Conservation (phyloP, 768 basidiomycete species). For the Suillus plorans region DNA sequence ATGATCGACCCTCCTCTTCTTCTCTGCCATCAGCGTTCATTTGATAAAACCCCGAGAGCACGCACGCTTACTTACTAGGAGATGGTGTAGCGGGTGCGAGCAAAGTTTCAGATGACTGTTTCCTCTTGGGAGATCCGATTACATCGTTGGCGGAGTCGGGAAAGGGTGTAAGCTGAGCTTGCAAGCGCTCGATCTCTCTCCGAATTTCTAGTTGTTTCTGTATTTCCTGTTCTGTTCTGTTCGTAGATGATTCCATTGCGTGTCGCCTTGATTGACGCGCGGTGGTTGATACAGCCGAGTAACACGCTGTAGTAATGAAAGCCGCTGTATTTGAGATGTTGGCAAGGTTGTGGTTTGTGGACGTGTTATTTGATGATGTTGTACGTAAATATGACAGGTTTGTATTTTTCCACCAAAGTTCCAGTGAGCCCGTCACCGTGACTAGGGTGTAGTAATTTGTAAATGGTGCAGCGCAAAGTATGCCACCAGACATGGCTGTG, state of each 20-base stretch:
- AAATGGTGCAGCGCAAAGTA: not conserved
- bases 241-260: slow-evolving; percentile 56
- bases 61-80: slow-evolving; percentile 50
- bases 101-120: slow-evolving; percentile 37
- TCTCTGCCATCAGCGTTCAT: slow-evolving; percentile 16
- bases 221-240: slow-evolving; percentile 37
- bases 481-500: not conserved
- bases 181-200: slow-evolving; percentile 53
- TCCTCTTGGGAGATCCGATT: slow-evolving; percentile 49
- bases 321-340: not conserved
- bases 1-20: slow-evolving; percentile 48
- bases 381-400: slow-evolving; percentile 4
- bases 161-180: slow-evolving; percentile 50
- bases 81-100: slow-evolving; percentile 59
- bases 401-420: slow-evolving; percentile 3
- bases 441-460: no score
- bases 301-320: not conserved
- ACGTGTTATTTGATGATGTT: slow-evolving; percentile 22
- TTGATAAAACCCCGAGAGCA: slow-evolving; percentile 4
- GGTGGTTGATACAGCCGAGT: not conserved
- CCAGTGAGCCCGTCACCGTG: no score
- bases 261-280: not conserved
- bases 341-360: slow-evolving; percentile 5
- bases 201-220: slow-evolving; percentile 49
- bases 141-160: slow-evolving; percentile 21